Conservation (phyloP, 2,329 filamentous ascomycete species). For the Neofusicoccum sp. region DNA sequence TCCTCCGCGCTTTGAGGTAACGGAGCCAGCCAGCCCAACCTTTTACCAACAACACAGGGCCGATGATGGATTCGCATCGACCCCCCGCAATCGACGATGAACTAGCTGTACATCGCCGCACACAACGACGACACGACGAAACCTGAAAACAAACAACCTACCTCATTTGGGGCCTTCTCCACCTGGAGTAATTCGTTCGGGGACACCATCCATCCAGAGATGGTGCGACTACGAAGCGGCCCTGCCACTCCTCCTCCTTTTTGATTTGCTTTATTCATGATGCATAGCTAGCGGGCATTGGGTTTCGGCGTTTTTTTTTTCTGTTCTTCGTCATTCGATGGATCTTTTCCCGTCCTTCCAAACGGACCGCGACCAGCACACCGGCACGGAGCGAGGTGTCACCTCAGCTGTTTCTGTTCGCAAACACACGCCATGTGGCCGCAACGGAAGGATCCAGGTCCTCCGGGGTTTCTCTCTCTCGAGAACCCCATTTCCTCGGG, state of each 20-base stretch:
- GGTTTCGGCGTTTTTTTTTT: conserved; percentile 5
- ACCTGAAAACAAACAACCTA: background rate
- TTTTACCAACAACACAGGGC: background rate
- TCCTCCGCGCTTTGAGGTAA: conserved; percentile 40
- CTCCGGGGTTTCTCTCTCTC: too few relatives aligned
- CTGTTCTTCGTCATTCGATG: background rate
- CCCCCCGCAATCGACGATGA: too few relatives aligned
- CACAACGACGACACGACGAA: conserved; percentile 2
- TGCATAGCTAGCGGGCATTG: conserved; percentile 11
- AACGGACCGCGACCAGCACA: background rate
- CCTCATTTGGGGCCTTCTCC: background rate
- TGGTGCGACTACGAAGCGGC: background rate
- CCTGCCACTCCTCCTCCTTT: background rate
- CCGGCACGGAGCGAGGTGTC: too few relatives aligned
- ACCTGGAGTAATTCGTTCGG: background rate
- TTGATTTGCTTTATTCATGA: background rate
- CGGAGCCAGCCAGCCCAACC: background rate
- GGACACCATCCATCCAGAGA: background rate
- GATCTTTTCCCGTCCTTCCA: background rate
- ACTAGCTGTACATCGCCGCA: background rate
- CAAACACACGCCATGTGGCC: too few relatives aligned
- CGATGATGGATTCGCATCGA: too few relatives aligned
- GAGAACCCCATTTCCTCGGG: too few relatives aligned
- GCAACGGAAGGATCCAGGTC: too few relatives aligned
- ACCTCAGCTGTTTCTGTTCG: too few relatives aligned